Percentiles rank a stretch among this genome's conserved stretches.
Evolutionary conservation across 495 filamentous ascomycete genomes (phyloP).

Genomic region (Delitschia confertaspora): DNA sequence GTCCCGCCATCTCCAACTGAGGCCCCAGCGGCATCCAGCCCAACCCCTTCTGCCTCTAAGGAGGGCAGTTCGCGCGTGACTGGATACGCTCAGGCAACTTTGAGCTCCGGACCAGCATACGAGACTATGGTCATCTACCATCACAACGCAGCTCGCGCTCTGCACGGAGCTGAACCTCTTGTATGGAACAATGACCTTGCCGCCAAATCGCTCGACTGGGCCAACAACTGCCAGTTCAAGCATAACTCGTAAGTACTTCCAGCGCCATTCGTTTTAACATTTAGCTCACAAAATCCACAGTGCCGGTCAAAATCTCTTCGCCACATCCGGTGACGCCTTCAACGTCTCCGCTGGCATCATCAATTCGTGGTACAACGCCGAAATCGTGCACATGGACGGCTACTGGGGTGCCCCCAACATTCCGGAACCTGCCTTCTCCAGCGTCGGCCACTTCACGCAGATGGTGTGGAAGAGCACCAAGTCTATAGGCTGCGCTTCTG

Average conservation of each 20-base stretch:
- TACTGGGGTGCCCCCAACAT: constrained; percentile 38
- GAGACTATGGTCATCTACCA: constrained; percentile 47
- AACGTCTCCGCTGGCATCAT: constrained; percentile 57
- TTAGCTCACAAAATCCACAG: constrained; percentile 28
- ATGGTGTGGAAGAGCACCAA: constrained; percentile 72
- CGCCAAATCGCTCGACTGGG: constrained; percentile 45
- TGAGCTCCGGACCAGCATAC: constrained; percentile 35
- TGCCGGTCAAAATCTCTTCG: constrained; percentile 62
- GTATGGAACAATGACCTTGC: constrained; percentile 55
- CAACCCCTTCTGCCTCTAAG: constrained; percentile 7
- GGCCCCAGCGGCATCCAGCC: constrained; percentile 10
- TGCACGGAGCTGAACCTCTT: constrained; percentile 62
- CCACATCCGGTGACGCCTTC: constrained; percentile 13
- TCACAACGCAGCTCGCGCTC: constrained; percentile 81
- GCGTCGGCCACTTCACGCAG: constrained; percentile 85
- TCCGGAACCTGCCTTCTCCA: constrained; percentile 49
- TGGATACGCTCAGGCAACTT: constrained; percentile 10
- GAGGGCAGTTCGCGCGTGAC: constrained; percentile 5
- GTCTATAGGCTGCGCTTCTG: constrained; percentile 63
- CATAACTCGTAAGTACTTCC: constrained; percentile 62
- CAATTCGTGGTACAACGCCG: constrained; percentile 77
- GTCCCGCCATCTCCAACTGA: constrained; percentile 2
- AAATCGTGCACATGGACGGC: constrained; percentile 45
- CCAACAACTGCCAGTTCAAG: constrained; percentile 55
- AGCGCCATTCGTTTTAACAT: constrained; percentile 4